Percentiles rank a stretch among this genome's conserved stretches.
Conservation (phyloP, 2,329 filamentous ascomycete genomes). For the Teratosphaeriaceae sp. region DNA sequence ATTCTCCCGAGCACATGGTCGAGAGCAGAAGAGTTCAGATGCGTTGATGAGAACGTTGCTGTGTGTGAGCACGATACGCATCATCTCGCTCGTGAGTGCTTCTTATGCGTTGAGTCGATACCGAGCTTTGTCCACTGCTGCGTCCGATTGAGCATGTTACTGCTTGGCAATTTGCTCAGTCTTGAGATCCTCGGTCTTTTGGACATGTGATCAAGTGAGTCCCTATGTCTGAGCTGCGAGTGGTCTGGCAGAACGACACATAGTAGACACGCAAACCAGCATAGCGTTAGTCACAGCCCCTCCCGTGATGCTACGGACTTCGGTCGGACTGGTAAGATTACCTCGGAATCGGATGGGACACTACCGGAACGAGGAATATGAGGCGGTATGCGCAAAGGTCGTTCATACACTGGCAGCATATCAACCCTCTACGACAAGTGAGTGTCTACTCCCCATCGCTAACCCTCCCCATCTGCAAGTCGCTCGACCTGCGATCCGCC, state of each 20-base stretch:
- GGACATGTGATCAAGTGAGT: too few relatives aligned
- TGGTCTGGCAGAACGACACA: too few relatives aligned
- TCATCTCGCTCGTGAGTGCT: background rate
- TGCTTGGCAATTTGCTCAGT: background rate
- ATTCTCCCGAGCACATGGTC: constrained; percentile 14
- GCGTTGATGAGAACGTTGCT: background rate
- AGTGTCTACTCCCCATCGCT: background rate
- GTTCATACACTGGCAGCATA: too few relatives aligned
- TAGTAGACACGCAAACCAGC: too few relatives aligned
- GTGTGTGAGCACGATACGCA: background rate
- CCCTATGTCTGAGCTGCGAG: too few relatives aligned
- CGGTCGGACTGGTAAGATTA: too few relatives aligned
- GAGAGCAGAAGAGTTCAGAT: background rate
- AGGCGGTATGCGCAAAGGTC: too few relatives aligned
- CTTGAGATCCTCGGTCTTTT: too few relatives aligned
- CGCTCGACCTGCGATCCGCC: constrained; percentile 3
- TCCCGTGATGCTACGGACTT: too few relatives aligned
- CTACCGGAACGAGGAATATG: too few relatives aligned
- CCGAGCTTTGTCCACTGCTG: background rate
- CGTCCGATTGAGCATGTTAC: background rate
- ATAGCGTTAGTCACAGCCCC: too few relatives aligned
- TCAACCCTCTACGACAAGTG: background rate
- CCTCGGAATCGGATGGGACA: too few relatives aligned
- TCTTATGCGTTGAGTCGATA: background rate
- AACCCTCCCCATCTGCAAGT: constrained; percentile 6